Evolutionary conservation across 139 green algal species (phyloP), one percentile per base, ranked within the genome.

Genomic region (Nannochloris sp.): DNA sequence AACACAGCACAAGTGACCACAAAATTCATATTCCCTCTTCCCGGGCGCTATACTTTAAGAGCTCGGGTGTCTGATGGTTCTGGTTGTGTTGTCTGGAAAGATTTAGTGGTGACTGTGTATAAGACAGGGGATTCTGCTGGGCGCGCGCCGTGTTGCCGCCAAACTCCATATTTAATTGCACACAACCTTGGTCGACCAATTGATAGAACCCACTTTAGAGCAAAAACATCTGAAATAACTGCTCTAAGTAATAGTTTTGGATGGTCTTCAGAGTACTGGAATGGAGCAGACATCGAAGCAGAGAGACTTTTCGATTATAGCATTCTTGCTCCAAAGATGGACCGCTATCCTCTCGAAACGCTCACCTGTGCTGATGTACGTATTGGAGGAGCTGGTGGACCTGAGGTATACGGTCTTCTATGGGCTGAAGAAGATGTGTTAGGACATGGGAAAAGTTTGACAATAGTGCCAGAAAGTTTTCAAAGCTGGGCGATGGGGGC

Each of bases 281-380:
- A 60, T 34, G 7, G 7, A 1, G 73, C 80, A 34, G 82, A 89
- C 6, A 30, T 85, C 46, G 82, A 90, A 45, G 63, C 79, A 14
- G 83, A 89, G 73, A 67, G 82, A 2, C 79, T 89, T 31, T 89
- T 89, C 68, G 83, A 89, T 66, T 87, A 59, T 25, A 65, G 57
- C 1, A 36, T 81, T 2, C 68, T 89, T 29, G 81, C 82, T 2
- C 77, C 32, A 72, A 9, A 9, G 9, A 45, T 45, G 9, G 37
- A 45, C 37, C 37, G 12, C 48, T 12, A 19, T 12, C 48, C 12
- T 59, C 30, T 59, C 27, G 48, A 59, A 59, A 12, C 12, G 9
- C 27, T 59, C 48, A 59, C 9, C 12, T 59, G 48, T 36, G 9
- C 9, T 9, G 12, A 59, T 59, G 12, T 12, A 9, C 27, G 48